Base-by-base conservation (phyloP, 2,329 filamentous ascomycete species). In the Lachnellula occidentalis region DNA sequence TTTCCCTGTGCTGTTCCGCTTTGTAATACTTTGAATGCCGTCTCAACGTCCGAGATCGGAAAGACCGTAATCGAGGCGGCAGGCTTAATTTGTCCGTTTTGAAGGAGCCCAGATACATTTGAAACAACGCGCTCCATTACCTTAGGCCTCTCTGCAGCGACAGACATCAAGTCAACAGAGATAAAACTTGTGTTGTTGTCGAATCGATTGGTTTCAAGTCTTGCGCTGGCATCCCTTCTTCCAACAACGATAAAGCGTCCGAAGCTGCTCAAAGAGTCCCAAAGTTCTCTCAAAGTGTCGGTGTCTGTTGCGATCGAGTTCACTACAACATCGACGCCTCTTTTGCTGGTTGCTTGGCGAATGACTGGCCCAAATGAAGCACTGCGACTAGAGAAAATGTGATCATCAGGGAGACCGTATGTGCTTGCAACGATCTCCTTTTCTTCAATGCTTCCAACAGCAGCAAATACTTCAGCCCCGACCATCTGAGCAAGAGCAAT, bases 91-190 rank as follows among this genome's bases (percentile, higher is more conserved):
- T 66, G 68, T 34, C 68, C 67, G 4, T 66, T 63, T 2, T 57
- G 59, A 6, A 77, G 55, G 1, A 74, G 65, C 8, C 64, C 63
- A 42, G 72, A 68, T 5, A 78, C 69, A 15, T 69, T 66, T 1
- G 64, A 58, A 21, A 77, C 57, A 2, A 77, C 61, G 11, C 69
- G 69, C 21, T 67, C 66, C 59, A 77, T 68, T 2, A 74, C 61
- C 58, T 69, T 71, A 6, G 75, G 75, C 31, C 72, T 67, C 58
- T 76, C 67, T 1, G 65, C 65, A n/a, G 73, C 70, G 4, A 81
- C 61, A 34, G 71, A 68, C 2, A 69, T 62, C 4, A 78, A 58
- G 54, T 78, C 73, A 3, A 78, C 67, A 0, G 71, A 72, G 15
- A 71, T 64, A 54, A 77, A 78, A 1, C 69, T 72, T 21, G 71